These are phyloP conservation scores for Ceratocystis albifundus DNA, from an alignment of 2,329 filamentous ascomycete genomes.

Conservation along the genomic window DNA sequence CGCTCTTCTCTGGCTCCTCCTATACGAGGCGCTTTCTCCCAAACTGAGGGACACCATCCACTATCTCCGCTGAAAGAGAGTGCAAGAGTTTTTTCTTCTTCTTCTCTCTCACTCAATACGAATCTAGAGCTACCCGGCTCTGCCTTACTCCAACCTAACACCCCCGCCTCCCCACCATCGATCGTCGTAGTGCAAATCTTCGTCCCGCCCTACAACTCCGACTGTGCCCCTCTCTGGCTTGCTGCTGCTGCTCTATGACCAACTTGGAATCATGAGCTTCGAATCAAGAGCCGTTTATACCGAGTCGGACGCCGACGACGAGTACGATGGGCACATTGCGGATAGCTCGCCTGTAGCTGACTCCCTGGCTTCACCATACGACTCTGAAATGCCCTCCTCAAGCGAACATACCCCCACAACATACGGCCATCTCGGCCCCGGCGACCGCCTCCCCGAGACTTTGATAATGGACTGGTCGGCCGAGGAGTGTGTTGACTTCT, in stretches of 20 bases:
- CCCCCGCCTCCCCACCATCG: no score
- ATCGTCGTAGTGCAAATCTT: no score
- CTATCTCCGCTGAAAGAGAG: no score
- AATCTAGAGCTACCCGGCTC: background rate
- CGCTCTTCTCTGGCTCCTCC: background rate
- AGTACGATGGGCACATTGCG: conserved; percentile 63
- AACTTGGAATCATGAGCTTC: conserved; percentile 42
- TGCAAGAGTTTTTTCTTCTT: background rate
- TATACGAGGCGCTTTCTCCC: conserved; percentile 2
- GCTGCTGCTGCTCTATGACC: conserved; percentile 8
- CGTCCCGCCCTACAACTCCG: background rate
- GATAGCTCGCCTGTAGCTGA: conserved; percentile 58
- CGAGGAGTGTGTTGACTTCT: conserved; percentile 83
- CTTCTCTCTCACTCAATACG: background rate
- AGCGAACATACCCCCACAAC: conserved; percentile 70
- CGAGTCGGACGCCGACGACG: conserved; percentile 71
- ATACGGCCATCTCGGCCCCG: conserved; percentile 54
- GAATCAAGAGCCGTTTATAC: conserved; percentile 59
- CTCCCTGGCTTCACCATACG: conserved; percentile 57
- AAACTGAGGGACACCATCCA: background rate
- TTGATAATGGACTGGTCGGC: conserved; percentile 70
- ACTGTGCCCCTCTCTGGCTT: background rate
- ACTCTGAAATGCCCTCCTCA: conserved; percentile 57
- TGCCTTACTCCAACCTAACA: background rate
- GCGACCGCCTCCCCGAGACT: conserved; percentile 58